Percentiles rank a stretch among this genome's conserved stretches.
These are phyloP conservation scores for Pseudocercospora eumusae DNA, from an alignment of 2,329 filamentous ascomycete species.

Conservation along the genomic window DNA sequence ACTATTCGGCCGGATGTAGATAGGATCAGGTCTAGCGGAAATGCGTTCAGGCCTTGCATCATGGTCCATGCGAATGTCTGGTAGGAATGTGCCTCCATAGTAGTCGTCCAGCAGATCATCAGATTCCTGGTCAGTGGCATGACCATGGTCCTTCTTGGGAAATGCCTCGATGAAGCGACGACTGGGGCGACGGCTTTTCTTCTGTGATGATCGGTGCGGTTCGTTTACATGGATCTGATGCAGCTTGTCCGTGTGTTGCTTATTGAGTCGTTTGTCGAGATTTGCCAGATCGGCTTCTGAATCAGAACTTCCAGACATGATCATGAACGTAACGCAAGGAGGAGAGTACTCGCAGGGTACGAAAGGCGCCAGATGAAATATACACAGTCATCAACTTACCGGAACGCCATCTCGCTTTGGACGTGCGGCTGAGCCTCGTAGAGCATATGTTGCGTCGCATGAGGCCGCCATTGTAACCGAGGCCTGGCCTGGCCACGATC, in stretches of 20 bases:
- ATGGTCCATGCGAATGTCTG: neutral
- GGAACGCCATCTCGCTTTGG: neutral
- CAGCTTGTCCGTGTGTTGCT: neutral
- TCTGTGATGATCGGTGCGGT: neutral
- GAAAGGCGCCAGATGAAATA: neutral
- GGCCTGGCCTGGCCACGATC: neutral
- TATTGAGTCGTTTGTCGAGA: neutral
- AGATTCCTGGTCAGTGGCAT: conserved; percentile 16
- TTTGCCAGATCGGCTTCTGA: neutral
- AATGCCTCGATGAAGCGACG: neutral
- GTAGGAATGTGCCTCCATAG: conserved; percentile 13
- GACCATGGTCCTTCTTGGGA: neutral
- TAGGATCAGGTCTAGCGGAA: neutral
- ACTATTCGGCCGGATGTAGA: neutral
- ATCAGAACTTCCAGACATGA: neutral
- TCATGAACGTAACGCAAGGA: neutral
- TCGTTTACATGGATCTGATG: neutral
- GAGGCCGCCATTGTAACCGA: neutral
- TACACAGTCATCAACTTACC: neutral
- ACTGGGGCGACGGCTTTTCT: neutral
- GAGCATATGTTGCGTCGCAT: neutral
- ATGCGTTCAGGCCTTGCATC: neutral
- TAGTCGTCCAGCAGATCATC: conserved; percentile 23
- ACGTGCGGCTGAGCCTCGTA: neutral
- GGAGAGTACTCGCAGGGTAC: neutral